A percentile compares a stretch with the other conserved stretches of the same genome.
Conservation (phyloP, 495 filamentous ascomycete species). For the Aspergillus steynii region DNA sequence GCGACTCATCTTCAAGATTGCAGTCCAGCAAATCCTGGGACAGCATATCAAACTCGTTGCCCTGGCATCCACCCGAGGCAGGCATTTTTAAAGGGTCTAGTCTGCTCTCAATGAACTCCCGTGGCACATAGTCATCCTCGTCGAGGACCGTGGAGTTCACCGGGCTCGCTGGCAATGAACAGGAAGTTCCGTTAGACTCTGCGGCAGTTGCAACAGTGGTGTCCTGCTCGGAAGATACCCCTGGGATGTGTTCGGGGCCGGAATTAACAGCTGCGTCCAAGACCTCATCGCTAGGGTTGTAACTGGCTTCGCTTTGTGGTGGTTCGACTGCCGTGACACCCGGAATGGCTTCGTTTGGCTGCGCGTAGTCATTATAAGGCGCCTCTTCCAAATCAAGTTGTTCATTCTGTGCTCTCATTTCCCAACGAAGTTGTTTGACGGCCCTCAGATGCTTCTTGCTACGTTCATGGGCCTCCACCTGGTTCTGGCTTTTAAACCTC, state of each 20-base stretch:
- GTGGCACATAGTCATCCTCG: constrained; percentile 49
- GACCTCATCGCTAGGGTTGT: background rate
- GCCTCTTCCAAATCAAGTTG: constrained; percentile 30
- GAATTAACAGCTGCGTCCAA: background rate
- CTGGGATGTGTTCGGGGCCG: background rate
- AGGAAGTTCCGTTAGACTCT: background rate
- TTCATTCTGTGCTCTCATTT: constrained; percentile 80
- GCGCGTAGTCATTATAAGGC: background rate
- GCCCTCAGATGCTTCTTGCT: constrained; percentile 94
- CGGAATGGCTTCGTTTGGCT: background rate
- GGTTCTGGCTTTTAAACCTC: constrained; percentile 89
- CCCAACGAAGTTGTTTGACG: constrained; percentile 70
- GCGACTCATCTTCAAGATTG: constrained; percentile 20
- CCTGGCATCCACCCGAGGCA: background rate
- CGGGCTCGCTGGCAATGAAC: background rate
- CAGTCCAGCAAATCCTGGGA: constrained; percentile 26
- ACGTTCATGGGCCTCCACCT: constrained; percentile 89
- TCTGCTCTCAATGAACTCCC: constrained; percentile 43
- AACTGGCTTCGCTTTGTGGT: background rate
- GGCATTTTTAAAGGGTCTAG: constrained; percentile 12
- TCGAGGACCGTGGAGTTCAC: constrained; percentile 5
- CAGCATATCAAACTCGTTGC: constrained; percentile 18
- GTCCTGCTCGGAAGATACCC: background rate
- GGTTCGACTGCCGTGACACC: no score
- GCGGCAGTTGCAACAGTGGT: background rate